Percentiles rank a stretch among this genome's conserved stretches.
phyloP scores from a whole-genome alignment of 2,329 filamentous ascomycete species.

The Kalaharituber pfeilii region DNA sequence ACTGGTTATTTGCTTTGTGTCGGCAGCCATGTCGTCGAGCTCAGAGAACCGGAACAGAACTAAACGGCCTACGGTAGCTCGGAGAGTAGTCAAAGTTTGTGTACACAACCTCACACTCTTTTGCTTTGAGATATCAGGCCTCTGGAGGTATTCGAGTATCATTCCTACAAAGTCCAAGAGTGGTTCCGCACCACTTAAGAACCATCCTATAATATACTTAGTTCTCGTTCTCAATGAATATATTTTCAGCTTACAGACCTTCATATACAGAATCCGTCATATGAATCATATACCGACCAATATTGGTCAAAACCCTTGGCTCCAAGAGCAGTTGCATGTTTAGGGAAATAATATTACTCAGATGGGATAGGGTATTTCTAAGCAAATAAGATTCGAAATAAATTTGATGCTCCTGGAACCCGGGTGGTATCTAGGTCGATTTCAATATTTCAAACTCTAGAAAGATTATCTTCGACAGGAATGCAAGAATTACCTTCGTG shows the following conservation, averaged over 20 bases:
- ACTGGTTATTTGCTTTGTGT: conserved; percentile 43
- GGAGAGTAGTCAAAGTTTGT: conserved; percentile 60
- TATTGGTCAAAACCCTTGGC: conserved; percentile 68
- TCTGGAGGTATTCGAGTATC: conserved; percentile 73
- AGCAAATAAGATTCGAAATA: conserved; percentile 88
- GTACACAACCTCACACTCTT: conserved; percentile 87
- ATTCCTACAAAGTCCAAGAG: conserved; percentile 75
- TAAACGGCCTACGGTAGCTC: conserved; percentile 59
- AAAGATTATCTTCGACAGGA: not conserved
- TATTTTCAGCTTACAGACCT: conserved; percentile 31
- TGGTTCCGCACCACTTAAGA: conserved; percentile 68
- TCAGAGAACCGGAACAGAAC: conserved; percentile 70
- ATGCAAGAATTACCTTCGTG: conserved; percentile 42
- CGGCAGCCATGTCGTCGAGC: conserved; percentile 47
- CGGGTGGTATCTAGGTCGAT: conserved; percentile 42
- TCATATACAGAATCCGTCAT: conserved; percentile 84
- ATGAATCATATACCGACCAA: conserved; percentile 63
- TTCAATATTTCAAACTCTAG: not conserved
- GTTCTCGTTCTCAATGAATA: not conserved
- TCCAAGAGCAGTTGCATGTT: conserved; percentile 59
- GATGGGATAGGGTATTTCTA: conserved; percentile 51
- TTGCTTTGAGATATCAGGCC: conserved; percentile 58
- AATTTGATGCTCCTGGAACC: conserved; percentile 84
- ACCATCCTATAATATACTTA: conserved; percentile 43
- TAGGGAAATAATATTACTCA: conserved; percentile 52